Conservation (phyloP, 208 protist species). For the Crithidia fasciculata region DNA sequence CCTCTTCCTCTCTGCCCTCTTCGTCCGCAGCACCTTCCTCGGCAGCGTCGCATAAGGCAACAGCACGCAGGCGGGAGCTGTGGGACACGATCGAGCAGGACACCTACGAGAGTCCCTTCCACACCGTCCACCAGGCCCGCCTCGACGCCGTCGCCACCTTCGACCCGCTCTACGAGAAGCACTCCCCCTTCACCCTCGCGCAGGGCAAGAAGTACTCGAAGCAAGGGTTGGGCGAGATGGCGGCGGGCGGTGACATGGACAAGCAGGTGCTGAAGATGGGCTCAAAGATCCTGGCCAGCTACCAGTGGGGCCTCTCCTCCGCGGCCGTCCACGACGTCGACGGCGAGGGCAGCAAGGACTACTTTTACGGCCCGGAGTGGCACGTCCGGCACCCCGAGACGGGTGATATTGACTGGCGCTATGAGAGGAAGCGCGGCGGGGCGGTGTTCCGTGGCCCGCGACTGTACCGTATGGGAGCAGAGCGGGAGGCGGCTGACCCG, state of each 20-base stretch:
- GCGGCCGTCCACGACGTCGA: constrained; percentile 74
- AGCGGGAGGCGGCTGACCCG: constrained; percentile 59
- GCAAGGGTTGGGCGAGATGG: constrained; percentile 66
- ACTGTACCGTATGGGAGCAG: constrained; percentile 73
- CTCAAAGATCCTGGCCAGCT: constrained; percentile 32
- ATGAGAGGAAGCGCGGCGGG: constrained; percentile 79
- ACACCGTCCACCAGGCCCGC: constrained; percentile 83
- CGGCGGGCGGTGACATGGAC: constrained; percentile 79
- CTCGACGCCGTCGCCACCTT: constrained; percentile 77
- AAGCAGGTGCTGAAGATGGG: constrained; percentile 61
- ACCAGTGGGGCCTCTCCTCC: constrained; percentile 68
- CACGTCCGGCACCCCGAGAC: constrained; percentile 82
- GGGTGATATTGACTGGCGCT: constrained; percentile 88
- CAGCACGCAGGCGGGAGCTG: constrained; percentile 42
- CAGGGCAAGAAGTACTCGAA: constrained; percentile 73
- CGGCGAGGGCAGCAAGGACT: constrained; percentile 77
- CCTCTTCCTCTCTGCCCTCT: constrained; percentile 2
- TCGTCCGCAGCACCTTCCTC: background rate
- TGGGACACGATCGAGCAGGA: constrained; percentile 69
- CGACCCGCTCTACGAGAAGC: constrained; percentile 65
- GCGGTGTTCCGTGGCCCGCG: constrained; percentile 73
- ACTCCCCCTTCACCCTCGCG: constrained; percentile 54
- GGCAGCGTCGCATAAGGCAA: background rate
- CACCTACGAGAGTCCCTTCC: constrained; percentile 80
- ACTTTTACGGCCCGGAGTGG: constrained; percentile 62